phyloP scores from a whole-genome alignment of 495 filamentous ascomycete genomes.

The Aspergillus baeticus region DNA sequence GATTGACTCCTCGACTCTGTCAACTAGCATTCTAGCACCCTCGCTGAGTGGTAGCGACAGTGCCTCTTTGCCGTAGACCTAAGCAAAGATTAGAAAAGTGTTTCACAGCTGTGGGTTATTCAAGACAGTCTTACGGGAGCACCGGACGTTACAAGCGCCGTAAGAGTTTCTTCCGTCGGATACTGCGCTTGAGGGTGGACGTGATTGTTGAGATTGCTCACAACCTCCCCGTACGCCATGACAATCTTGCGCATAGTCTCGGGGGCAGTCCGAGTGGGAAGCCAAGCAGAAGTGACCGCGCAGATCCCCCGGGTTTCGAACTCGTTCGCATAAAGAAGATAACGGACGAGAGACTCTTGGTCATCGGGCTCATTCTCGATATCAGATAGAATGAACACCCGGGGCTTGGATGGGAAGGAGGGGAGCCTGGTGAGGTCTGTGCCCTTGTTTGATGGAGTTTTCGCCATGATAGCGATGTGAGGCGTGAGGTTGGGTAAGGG shows the following conservation, averaged over 20 bases:
- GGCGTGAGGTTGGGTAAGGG: no score
- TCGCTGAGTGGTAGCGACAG: constrained; percentile 24
- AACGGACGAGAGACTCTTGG: constrained; percentile 40
- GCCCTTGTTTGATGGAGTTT: no score
- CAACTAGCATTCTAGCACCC: constrained; percentile 31
- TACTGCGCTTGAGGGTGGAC: constrained; percentile 33
- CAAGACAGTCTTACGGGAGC: background rate
- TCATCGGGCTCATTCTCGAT: constrained; percentile 48
- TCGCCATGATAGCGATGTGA: no score
- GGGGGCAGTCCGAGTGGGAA: constrained; percentile 26
- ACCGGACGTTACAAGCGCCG: constrained; percentile 27
- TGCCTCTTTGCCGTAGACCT: constrained; percentile 26
- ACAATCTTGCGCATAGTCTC: constrained; percentile 39
- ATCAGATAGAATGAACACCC: constrained; percentile 44
- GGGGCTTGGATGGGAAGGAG: constrained; percentile 14
- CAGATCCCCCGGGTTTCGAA: constrained; percentile 41
- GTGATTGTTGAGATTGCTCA: constrained; percentile 41
- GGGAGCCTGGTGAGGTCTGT: no score
- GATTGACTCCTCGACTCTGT: constrained; percentile 19
- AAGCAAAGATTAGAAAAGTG: no score
- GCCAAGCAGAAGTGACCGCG: constrained; percentile 41
- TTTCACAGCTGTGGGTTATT: no score
- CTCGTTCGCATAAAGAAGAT: constrained; percentile 42
- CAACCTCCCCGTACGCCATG: constrained; percentile 35
- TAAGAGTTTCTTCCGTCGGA: constrained; percentile 29